A percentile compares a stretch with the other conserved stretches of the same genome.
These are phyloP conservation scores for Tetrahymena thermophila DNA, from an alignment of 73 alveolate species.

Conservation along the genomic window DNA sequence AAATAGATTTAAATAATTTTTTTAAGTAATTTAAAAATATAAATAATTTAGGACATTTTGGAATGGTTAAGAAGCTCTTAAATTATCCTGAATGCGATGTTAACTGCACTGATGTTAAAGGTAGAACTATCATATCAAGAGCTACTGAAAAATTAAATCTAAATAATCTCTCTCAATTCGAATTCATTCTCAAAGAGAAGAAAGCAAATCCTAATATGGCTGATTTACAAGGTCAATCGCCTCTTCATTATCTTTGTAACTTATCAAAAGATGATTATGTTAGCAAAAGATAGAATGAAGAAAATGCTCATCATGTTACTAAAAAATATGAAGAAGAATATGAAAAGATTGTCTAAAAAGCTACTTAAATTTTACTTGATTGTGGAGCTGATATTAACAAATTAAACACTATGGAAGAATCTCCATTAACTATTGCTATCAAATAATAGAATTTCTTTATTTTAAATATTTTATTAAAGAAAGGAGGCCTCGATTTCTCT, in stretches of 20 bases:
- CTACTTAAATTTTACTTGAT: constrained; percentile 41
- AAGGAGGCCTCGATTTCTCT: constrained; percentile 39
- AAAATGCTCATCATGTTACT: constrained; percentile 19
- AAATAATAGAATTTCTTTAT: neutral
- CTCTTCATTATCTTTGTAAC: constrained; percentile 72
- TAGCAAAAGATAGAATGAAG: neutral
- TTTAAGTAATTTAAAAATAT: neutral
- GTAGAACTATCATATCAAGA: constrained; percentile 81
- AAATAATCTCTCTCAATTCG: constrained; percentile 66
- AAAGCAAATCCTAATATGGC: constrained; percentile 85
- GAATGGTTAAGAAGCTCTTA: constrained; percentile 76
- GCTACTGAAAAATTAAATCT: constrained; percentile 56
- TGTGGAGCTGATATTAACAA: constrained; percentile 66
- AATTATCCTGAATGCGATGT: constrained; percentile 76
- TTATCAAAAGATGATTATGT: constrained; percentile 17
- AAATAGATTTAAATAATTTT: neutral
- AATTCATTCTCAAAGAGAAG: constrained; percentile 69
- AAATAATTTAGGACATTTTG: constrained; percentile 67
- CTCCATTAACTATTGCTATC: constrained; percentile 30
- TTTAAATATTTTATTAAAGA: constrained; percentile 14
- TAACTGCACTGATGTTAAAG: constrained; percentile 89
- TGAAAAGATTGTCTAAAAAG: constrained; percentile 32
- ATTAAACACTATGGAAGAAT: constrained; percentile 58
- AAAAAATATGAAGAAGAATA: constrained; percentile 45
- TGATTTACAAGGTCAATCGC: constrained; percentile 80